phyloP scores from a whole-genome alignment of 2,329 filamentous ascomycete species.

The Stagonosporopsis chrysanthemi region DNA sequence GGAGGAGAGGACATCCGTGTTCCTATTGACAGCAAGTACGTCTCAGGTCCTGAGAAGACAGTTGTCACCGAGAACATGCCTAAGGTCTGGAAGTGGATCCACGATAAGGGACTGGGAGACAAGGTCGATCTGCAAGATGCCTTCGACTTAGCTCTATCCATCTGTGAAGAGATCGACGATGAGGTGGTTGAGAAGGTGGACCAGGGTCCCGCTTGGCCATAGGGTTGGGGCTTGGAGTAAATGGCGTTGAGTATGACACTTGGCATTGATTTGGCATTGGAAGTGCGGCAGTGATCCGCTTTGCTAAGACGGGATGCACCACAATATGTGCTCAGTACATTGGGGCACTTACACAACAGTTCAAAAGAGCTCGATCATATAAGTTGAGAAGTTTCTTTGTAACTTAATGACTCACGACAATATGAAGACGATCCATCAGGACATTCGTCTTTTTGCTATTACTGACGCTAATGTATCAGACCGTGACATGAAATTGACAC shows the following conservation, averaged over 20 bases:
- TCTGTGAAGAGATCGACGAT: conserved; percentile 1
- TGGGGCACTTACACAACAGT: neutral
- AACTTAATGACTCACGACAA: neutral
- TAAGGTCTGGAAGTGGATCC: conserved; percentile 38
- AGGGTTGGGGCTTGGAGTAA: neutral
- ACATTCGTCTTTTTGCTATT: neutral
- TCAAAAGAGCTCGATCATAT: neutral
- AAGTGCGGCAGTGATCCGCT: neutral
- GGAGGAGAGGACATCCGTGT: conserved; percentile 22
- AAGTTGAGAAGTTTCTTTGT: neutral
- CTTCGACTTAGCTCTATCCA: conserved; percentile 31
- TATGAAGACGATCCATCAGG: neutral
- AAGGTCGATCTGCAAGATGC: conserved; percentile 32
- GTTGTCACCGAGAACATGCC: conserved; percentile 24
- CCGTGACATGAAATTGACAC: neutral
- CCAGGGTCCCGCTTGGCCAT: neutral
- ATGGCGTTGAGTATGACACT: neutral
- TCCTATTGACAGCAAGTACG: conserved; percentile 26
- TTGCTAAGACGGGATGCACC: neutral
- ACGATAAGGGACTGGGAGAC: conserved; percentile 28
- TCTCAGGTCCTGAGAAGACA: conserved; percentile 30
- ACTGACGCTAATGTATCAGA: neutral
- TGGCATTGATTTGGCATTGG: neutral
- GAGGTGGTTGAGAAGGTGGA: neutral
- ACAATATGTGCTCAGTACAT: neutral